Percentiles rank a stretch among this genome's conserved stretches.
These are phyloP conservation scores for Fusarium irregulare DNA, from an alignment of 2,329 filamentous ascomycete genomes.

Conservation along the genomic window DNA sequence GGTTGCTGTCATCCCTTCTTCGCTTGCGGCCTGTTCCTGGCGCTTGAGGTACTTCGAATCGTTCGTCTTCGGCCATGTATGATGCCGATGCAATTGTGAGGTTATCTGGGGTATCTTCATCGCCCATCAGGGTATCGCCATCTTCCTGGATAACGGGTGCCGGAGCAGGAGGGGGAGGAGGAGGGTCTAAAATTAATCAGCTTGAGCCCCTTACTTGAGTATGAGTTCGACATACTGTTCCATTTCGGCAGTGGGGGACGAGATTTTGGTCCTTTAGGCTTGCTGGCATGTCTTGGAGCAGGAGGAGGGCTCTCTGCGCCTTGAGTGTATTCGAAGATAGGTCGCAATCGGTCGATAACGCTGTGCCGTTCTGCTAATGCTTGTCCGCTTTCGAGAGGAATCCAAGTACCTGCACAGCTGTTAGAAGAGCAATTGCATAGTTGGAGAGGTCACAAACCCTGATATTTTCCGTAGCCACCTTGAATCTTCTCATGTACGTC, in stretches of 20 bases:
- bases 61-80: constrained; percentile 85
- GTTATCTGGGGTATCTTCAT: constrained; percentile 86
- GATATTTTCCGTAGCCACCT: constrained; percentile 98
- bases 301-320: constrained; percentile 91
- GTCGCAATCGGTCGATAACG: constrained; percentile 81
- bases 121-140: constrained; percentile 72
- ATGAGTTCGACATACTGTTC: constrained; percentile 47
- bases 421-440: constrained; percentile 4
- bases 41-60: constrained; percentile 75
- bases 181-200: constrained; percentile 39
- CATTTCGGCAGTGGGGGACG: constrained; percentile 68
- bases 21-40: constrained; percentile 76
- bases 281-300: constrained; percentile 91
- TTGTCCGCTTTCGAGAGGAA: constrained; percentile 85
- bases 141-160: constrained; percentile 61
- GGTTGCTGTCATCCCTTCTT: constrained; percentile 72
- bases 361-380: constrained; percentile 87
- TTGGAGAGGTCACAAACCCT: constrained; percentile 67
- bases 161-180: constrained; percentile 39
- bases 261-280: constrained; percentile 78
- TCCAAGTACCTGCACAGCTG: constrained; percentile 81
- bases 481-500: constrained; percentile 98
- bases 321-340: constrained; percentile 89
- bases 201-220: not conserved
- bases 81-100: constrained; percentile 85